Conservation (phyloP, 2,329 filamentous ascomycete species). For the Harringtonia lauricola region DNA sequence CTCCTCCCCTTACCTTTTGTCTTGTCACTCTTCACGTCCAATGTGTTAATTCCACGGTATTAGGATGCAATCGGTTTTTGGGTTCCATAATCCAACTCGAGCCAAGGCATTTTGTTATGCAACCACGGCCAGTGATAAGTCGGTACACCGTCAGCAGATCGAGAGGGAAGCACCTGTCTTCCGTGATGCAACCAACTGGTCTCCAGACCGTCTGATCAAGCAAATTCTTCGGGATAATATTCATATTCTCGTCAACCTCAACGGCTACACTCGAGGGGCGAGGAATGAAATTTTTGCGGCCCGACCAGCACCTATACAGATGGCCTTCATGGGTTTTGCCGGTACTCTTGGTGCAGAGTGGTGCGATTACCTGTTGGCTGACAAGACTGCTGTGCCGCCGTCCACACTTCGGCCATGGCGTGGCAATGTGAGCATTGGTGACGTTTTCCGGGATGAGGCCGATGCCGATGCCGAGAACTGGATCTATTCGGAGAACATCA, state of each 20-base stretch:
- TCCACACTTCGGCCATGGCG: constrained; percentile 72
- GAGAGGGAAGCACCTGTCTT: constrained; percentile 88
- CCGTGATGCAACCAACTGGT: constrained; percentile 77
- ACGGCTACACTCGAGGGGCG: constrained; percentile 94
- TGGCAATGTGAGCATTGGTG: constrained; percentile 62
- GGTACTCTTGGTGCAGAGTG: constrained; percentile 93
- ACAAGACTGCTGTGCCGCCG: constrained; percentile 73
- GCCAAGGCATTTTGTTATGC: constrained; percentile 91
- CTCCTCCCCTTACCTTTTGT: neutral
- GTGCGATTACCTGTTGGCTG: constrained; percentile 95
- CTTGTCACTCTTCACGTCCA: neutral
- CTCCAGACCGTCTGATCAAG: constrained; percentile 69
- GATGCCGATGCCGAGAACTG: constrained; percentile 64
- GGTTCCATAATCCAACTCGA: constrained; percentile 63
- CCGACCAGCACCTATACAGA: constrained; percentile 87
- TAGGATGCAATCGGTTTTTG: constrained; percentile 98
- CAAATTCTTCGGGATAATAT: constrained; percentile 83
- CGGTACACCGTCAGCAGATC: constrained; percentile 82
- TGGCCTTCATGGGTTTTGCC: constrained; percentile 99
- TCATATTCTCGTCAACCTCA: constrained; percentile 94
- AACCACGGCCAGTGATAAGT: constrained; percentile 83
- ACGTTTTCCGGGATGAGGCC: constrained; percentile 55
- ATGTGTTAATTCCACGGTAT: no score
- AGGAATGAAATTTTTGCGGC: constrained; percentile 96
- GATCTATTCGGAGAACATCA: constrained; percentile 95